These are phyloP conservation scores for Colletotrichum sp. DNA, from an alignment of 2,329 filamentous ascomycete genomes.

Conservation along the genomic window DNA sequence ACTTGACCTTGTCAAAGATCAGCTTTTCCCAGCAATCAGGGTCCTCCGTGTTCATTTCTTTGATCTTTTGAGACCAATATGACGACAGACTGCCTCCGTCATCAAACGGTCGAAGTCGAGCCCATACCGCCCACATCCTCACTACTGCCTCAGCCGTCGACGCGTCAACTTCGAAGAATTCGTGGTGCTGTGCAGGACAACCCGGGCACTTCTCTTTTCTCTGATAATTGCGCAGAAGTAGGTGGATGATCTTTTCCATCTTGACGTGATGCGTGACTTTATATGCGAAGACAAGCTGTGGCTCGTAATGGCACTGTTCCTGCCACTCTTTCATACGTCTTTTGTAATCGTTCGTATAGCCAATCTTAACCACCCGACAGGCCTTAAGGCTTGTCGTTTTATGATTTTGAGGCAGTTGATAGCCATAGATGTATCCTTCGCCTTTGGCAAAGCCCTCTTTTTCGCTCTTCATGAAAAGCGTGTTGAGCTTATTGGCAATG, in stretches of 20 bases:
- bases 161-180: slow-evolving; percentile 32
- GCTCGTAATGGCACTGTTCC: slow-evolving; percentile 27
- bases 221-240: slow-evolving; percentile 28
- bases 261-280: slow-evolving; percentile 25
- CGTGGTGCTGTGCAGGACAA: slow-evolving; percentile 26
- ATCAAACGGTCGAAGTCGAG: slow-evolving; percentile 30
- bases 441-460: background rate
- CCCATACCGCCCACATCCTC: slow-evolving; percentile 31
- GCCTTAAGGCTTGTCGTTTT: background rate
- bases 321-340: slow-evolving; percentile 28
- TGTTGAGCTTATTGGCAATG: background rate
- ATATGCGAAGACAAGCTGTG: slow-evolving; percentile 20
- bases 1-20: background rate
- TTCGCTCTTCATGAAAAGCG: background rate
- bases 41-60: background rate
- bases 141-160: slow-evolving; percentile 21
- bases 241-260: slow-evolving; percentile 34
- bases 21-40: background rate
- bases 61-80: slow-evolving; percentile 23
- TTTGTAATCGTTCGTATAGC: slow-evolving; percentile 24
- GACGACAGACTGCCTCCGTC: slow-evolving; percentile 25
- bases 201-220: slow-evolving; percentile 28
- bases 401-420: background rate
- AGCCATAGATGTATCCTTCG: background rate
- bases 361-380: slow-evolving; percentile 31